These are phyloP conservation scores for Tolypocladium tropicale DNA, from an alignment of 2,329 filamentous ascomycete genomes.

Conservation along the genomic window DNA sequence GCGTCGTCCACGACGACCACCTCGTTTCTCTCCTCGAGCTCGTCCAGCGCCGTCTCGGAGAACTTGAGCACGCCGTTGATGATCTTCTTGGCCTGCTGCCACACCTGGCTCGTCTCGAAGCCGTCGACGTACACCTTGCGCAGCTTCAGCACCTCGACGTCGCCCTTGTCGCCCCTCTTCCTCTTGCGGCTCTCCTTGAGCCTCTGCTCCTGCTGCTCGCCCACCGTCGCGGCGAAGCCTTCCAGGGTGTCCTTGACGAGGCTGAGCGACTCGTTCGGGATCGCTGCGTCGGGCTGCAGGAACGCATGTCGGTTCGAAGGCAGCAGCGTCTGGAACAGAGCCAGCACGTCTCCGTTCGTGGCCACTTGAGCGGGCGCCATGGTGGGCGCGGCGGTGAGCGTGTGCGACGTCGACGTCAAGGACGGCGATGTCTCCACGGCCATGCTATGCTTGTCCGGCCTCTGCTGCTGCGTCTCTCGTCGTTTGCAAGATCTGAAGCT, in stretches of 20 bases:
- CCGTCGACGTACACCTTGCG: constrained; percentile 79
- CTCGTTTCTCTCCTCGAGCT: constrained; percentile 42
- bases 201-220: constrained; percentile 59
- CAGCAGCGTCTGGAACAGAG: constrained; percentile 46
- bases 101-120: constrained; percentile 81
- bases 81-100: constrained; percentile 84
- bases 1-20: constrained; percentile 21
- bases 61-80: constrained; percentile 48
- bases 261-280: constrained; percentile 60
- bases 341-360: constrained; percentile 27
- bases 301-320: constrained; percentile 59
- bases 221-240: constrained; percentile 62
- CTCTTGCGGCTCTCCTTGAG: constrained; percentile 66
- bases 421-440: constrained; percentile 41
- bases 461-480: not conserved
- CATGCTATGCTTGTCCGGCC: constrained; percentile 18
- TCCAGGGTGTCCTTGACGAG: constrained; percentile 76
- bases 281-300: constrained; percentile 57
- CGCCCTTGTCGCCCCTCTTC: constrained; percentile 48
- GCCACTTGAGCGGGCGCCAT: constrained; percentile 27
- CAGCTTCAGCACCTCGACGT: constrained; percentile 55
- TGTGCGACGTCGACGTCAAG: constrained; percentile 54
- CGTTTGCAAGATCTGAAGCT: not conserved
- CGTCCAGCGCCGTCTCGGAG: constrained; percentile 34
- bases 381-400: constrained; percentile 41